Base-by-base conservation (phyloP, 345 rosid species). In the Linum trigynum region DNA sequence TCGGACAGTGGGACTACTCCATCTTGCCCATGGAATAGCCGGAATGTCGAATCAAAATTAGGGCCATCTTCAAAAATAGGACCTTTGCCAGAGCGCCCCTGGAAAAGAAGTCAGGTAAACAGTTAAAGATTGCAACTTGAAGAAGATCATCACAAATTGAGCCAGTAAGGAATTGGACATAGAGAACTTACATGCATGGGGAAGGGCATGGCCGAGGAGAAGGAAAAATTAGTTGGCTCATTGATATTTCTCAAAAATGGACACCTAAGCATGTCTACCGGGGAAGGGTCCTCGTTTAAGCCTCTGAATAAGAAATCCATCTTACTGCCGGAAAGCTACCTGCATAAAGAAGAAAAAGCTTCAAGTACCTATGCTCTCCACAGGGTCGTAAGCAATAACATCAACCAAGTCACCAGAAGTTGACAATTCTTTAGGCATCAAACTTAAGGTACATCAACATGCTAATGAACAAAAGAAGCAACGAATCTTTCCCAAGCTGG, bases 41-140 rank as follows among this genome's bases (percentile, higher is more conserved):
- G 83, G 77, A 90, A 90, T 12, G 97, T 89, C 81, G 76, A 82
- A 51, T 90, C 99, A 78, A 90, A 92, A 83, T 88, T 90, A 60
- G 95, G 96, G 16, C 90, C 99, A 85, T 92, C 99, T 81, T 92
- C 98, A 67, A 92, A 92, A 39, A 92, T 92, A 1, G 98, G 98
- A 66, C 96, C 98, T 78, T 82, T 84, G 53, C 82, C 85, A 15
- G 80, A 75, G 45, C 83, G 85, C 4, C 65, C 81, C 96, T 88
- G 71, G 59, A 67, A 41, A 53, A 53, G 53, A 53, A 70, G 36
- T 37, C 2, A 35, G 14, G 10, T 11, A 51, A 55, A 56, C 39
- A 17, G 38, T 17, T 58, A 16, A 17, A 35, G 61, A 58, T 16
- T 35, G 3, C 61, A 58, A 55, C 5, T 14, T 12, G 16, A 55